phyloP scores from a whole-genome alignment of 306 rosid genomes.

The Crotalaria pallida region DNA sequence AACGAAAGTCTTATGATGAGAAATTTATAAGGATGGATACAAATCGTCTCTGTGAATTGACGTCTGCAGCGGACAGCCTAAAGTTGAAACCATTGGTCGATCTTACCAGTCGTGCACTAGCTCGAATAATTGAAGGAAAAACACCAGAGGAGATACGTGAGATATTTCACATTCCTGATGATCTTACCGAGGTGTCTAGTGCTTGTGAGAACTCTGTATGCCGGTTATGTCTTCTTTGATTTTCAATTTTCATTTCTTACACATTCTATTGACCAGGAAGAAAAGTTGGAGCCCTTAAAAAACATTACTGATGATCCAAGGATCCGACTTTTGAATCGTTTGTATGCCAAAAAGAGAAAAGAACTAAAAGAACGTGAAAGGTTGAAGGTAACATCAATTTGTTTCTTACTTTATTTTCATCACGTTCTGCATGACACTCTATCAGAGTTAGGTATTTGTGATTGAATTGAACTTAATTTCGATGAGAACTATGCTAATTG shows the following conservation, averaged over 20 bases:
- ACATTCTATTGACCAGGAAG: conserved; percentile 62
- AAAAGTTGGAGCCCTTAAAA: conserved; percentile 87
- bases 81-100: conserved; percentile 95
- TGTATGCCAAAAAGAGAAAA: conserved; percentile 96
- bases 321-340: conserved; percentile 87
- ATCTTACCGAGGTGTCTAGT: conserved; percentile 93
- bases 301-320: conserved; percentile 93
- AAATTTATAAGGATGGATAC: conserved; percentile 88
- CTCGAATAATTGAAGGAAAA: conserved; percentile 98
- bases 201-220: conserved; percentile 42
- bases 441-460: background rate
- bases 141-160: conserved; percentile 98
- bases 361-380: conserved; percentile 85
- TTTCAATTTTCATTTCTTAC: conserved; percentile 38
- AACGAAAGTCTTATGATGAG: conserved; percentile 82
- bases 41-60: conserved; percentile 87
- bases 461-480: conserved; percentile 16
- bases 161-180: conserved; percentile 97
- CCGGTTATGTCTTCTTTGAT: conserved; percentile 25
- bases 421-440: background rate
- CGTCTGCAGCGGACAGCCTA: conserved; percentile 96
- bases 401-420: conserved; percentile 26
- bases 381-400: conserved; percentile 67
- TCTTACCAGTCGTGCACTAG: conserved; percentile 95
- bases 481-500: conserved; percentile 43